Conservation (phyloP, 108 stramenopile species). For the Poteriospumella lacustris region DNA sequence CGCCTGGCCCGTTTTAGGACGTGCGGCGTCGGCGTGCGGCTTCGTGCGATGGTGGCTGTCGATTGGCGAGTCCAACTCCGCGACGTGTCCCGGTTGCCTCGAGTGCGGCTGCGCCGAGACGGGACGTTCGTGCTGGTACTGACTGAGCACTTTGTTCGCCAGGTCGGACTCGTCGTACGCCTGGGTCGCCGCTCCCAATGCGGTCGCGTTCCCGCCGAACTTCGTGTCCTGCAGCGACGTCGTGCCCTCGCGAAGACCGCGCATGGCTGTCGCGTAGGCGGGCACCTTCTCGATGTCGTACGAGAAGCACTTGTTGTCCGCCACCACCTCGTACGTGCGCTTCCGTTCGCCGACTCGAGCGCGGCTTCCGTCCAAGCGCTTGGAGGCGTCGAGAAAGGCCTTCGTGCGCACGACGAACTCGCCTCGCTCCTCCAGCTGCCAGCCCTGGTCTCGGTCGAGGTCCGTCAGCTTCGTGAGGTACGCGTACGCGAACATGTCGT, state of each 20-base stretch:
- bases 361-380: background rate
- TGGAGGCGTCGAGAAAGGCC: background rate
- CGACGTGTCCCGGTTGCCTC: too few species aligned
- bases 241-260: background rate
- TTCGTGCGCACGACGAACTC: background rate
- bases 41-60: too few species aligned
- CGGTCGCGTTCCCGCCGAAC: too few species aligned
- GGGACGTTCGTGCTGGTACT: too few species aligned
- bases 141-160: too few species aligned
- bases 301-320: background rate
- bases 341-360: background rate
- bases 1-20: too few species aligned
- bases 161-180: too few species aligned
- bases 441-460: background rate
- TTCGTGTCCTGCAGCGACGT: too few species aligned
- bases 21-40: too few species aligned
- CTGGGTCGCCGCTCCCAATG: too few species aligned
- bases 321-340: background rate
- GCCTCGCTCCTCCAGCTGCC: background rate
- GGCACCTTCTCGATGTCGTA: constrained; percentile 10
- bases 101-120: too few species aligned
- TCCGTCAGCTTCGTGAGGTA: background rate
- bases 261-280: background rate
- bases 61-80: too few species aligned
- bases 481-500: background rate